Percentiles rank a stretch among this genome's conserved stretches.
These are phyloP conservation scores for Zymoseptoria passerinii DNA, from an alignment of 2,329 filamentous ascomycete species.

Conservation along the genomic window DNA sequence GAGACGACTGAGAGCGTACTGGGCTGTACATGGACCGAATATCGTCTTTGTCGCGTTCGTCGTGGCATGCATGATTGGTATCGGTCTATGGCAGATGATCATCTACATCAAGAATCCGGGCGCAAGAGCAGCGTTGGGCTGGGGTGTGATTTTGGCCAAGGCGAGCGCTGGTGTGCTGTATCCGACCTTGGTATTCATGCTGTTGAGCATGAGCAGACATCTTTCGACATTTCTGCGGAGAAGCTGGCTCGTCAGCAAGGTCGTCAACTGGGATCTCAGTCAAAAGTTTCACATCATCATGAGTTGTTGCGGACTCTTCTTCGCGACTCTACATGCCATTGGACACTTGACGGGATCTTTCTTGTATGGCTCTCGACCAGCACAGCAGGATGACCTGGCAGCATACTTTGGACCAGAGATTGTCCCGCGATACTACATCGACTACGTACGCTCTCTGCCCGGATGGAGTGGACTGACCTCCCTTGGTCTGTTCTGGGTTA, in stretches of 20 bases:
- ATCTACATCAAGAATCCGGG: slow-evolving; percentile 41
- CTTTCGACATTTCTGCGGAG: slow-evolving; percentile 46
- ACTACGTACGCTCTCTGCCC: slow-evolving; percentile 41
- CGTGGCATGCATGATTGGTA: slow-evolving; percentile 40
- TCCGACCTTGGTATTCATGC: slow-evolving; percentile 51
- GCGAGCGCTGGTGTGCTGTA: slow-evolving; percentile 48
- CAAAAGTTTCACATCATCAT: slow-evolving; percentile 51
- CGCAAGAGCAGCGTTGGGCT: slow-evolving; percentile 46
- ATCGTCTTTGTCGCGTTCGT: slow-evolving; percentile 45
- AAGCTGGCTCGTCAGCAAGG: slow-evolving; percentile 45
- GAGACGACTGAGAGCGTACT: slow-evolving; percentile 44
- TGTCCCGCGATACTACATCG: slow-evolving; percentile 38
- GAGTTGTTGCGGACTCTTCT: slow-evolving; percentile 42
- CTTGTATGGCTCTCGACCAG: slow-evolving; percentile 40
- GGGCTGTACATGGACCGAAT: slow-evolving; percentile 48
- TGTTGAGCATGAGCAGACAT: slow-evolving; percentile 52
- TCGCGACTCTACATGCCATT: slow-evolving; percentile 47
- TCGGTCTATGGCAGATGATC: slow-evolving; percentile 48
- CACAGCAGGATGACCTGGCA: slow-evolving; percentile 40
- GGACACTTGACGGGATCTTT: slow-evolving; percentile 49
- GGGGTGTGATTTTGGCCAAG: slow-evolving; percentile 50
- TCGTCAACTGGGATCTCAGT: slow-evolving; percentile 51
- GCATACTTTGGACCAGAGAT: slow-evolving; percentile 38
- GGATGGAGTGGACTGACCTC: slow-evolving; percentile 46
- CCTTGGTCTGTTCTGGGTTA: slow-evolving; percentile 43